Base-by-base conservation (phyloP, 768 basidiomycete species). In the Lentinula guzmanii region DNA sequence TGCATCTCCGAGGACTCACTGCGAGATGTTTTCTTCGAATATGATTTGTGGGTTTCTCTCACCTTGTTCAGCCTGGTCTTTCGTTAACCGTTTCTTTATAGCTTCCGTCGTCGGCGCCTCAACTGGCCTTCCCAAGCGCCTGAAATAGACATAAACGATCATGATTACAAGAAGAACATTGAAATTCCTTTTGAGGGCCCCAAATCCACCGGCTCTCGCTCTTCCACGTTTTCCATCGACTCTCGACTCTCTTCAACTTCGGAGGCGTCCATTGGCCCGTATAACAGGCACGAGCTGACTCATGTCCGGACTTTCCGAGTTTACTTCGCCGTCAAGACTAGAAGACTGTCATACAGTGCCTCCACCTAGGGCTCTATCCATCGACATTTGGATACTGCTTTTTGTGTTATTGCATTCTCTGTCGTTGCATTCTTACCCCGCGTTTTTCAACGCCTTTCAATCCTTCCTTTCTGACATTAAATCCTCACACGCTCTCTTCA, bases 31-130 rank as follows among this genome's bases (percentile, higher is more conserved):
- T 63, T 86, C 10, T 86, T 82, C 79, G 77, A 80, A 35, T 88
- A 87, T 66, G 84, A 86, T 63, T 76, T 79, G 86, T 86, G 66
- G 59, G 79, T 74, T 48, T 28, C 3, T 48, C 9, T 7, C 54
- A 34, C 56, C 42, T 59, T 55, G 62, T 52, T 64, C 46, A 42
- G 39, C 11, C 48, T 43, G 39, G 59, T 42, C 37, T 61, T 58
- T 35, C 66, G 53, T 35, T 64, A 58, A 65, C 56, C 9, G 13
- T 60, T 63, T 11, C 33, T 55, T 61, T 62, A 8, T 66, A 90
- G 89, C 62, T 90, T 89, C 74, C 83, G 84, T 43, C 82, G 87
- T 56, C 75, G 75, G 60, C 83, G 89, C 45, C 83, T 90, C 69
- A 83, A 88, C 66, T 90, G 87, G 87, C 86, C 87, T 5, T 73